A percentile compares a stretch with the other conserved stretches of the same genome.
Conservation (phyloP, 495 filamentous ascomycete species). For the Evansstolkia leycettana region DNA sequence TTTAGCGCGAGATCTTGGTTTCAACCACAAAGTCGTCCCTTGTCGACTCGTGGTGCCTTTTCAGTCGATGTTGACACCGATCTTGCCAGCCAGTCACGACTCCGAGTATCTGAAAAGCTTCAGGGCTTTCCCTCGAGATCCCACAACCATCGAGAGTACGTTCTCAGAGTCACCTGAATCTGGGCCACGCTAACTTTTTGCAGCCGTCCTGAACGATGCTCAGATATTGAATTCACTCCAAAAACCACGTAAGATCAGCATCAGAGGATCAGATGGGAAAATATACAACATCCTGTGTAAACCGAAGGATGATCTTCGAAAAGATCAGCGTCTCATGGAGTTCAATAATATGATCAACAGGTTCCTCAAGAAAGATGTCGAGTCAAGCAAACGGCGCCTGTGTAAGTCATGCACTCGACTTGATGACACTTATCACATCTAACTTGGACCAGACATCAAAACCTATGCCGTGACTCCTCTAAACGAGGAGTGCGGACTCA, state of each 20-base stretch:
- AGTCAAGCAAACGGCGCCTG: conserved; percentile 71
- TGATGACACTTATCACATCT: conserved; percentile 3
- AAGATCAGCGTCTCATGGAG: conserved; percentile 96
- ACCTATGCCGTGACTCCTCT: conserved; percentile 94
- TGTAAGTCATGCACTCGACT: conserved; percentile 27
- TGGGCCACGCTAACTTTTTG: conserved; percentile 22
- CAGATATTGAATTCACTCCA: conserved; percentile 84
- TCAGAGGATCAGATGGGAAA: conserved; percentile 77
- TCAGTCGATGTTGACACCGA: conserved; percentile 72
- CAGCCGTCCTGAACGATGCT: conserved; percentile 68
- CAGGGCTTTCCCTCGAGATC: conserved; percentile 63
- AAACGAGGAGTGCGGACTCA: conserved; percentile 94
- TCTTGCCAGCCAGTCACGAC: conserved; percentile 62
- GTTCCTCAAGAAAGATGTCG: conserved; percentile 78
- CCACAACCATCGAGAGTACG: conserved; percentile 45
- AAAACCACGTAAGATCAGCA: conserved; percentile 80
- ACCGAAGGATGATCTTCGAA: conserved; percentile 93
- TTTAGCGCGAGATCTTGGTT: conserved; percentile 61
- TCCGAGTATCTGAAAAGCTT: conserved; percentile 57
- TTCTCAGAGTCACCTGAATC: conserved; percentile 13
- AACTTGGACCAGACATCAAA: conserved; percentile 57
- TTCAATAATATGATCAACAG: conserved; percentile 98
- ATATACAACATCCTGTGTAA: conserved; percentile 88
- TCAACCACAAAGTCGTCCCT: conserved; percentile 72
- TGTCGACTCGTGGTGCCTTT: conserved; percentile 79